These are phyloP conservation scores for Rhodofomes roseus DNA, from an alignment of 1,284 basidiomycete genomes.

Conservation along the genomic window DNA sequence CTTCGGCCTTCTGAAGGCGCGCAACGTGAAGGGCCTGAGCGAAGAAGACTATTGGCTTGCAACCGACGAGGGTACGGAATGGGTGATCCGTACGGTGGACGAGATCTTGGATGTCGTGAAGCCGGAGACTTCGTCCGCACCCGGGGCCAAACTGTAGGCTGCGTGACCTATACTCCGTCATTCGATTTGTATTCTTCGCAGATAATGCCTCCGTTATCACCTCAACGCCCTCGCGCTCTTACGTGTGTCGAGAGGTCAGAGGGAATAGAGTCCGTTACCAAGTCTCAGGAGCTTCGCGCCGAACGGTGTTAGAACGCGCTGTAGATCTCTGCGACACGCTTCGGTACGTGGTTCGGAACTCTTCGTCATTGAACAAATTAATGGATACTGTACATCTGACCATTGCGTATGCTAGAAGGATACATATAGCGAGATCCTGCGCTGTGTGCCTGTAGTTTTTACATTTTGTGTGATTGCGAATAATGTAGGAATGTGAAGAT, in stretches of 20 bases:
- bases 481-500: conserved; percentile 3
- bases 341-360: conserved; percentile 3
- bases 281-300: not conserved
- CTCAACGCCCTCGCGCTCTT: not conserved
- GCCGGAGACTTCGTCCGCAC: conserved; percentile 38
- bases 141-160: conserved; percentile 59
- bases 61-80: conserved; percentile 87
- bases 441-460: conserved; percentile 2
- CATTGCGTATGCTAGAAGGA: conserved; percentile 4
- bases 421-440: conserved; percentile 5
- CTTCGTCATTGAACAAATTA: not conserved
- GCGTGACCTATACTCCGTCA: not conserved
- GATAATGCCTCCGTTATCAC: conserved; percentile 2
- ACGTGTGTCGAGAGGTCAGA: conserved; percentile 1
- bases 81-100: conserved; percentile 89
- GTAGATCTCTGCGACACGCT: conserved; percentile 1
- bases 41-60: conserved; percentile 85
- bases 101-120: conserved; percentile 69
- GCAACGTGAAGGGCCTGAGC: conserved; percentile 51
- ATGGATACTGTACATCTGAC: conserved; percentile 7
- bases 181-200: not conserved
- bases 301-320: not conserved
- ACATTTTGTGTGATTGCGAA: conserved; percentile 12
- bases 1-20: conserved; percentile 89
- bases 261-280: conserved; percentile 1